These are phyloP conservation scores for Larix kaempferi DNA, from an alignment of 75 land plant species.

Conservation along the genomic window DNA sequence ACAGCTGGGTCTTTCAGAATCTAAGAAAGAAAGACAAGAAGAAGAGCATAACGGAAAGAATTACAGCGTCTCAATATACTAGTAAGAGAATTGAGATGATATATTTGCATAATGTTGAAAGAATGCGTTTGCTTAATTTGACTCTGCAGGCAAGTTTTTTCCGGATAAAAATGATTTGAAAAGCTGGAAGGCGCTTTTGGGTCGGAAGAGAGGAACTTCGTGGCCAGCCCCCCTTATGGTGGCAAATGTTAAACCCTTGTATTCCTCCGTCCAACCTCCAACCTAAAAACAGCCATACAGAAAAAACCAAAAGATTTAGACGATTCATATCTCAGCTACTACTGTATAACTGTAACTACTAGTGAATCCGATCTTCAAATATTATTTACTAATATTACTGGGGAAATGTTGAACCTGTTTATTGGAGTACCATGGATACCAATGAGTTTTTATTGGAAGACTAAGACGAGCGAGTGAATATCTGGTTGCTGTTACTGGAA, in stretches of 20 bases:
- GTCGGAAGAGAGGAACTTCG: slow-evolving; percentile 27
- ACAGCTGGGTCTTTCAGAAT: too few species aligned
- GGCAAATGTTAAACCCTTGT: slow-evolving; percentile 27
- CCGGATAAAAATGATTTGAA: slow-evolving; percentile 18
- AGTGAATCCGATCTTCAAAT: too few species aligned
- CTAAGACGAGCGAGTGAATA: slow-evolving; percentile 38
- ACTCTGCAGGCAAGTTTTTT: neutral
- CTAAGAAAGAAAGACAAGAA: too few species aligned
- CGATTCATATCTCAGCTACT: too few species aligned
- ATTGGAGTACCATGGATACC: slow-evolving; percentile 67
- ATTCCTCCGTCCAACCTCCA: slow-evolving; percentile 26
- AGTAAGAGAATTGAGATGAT: too few species aligned
- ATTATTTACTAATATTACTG: neutral
- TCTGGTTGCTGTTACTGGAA: slow-evolving; percentile 61
- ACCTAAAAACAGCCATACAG: slow-evolving; percentile 2
- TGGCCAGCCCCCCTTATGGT: slow-evolving; percentile 34
- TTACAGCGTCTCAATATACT: too few species aligned
- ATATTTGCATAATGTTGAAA: too few species aligned
- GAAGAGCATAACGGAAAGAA: too few species aligned
- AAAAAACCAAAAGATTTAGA: too few species aligned
- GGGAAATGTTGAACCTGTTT: slow-evolving; percentile 17
- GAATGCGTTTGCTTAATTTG: too few species aligned
- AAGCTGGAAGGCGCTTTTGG: slow-evolving; percentile 7
- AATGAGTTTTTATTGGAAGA: slow-evolving; percentile 26
- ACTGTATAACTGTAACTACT: too few species aligned